phyloP scores from a whole-genome alignment of 331 rosid genomes.

The Pyracantha coccinea region DNA sequence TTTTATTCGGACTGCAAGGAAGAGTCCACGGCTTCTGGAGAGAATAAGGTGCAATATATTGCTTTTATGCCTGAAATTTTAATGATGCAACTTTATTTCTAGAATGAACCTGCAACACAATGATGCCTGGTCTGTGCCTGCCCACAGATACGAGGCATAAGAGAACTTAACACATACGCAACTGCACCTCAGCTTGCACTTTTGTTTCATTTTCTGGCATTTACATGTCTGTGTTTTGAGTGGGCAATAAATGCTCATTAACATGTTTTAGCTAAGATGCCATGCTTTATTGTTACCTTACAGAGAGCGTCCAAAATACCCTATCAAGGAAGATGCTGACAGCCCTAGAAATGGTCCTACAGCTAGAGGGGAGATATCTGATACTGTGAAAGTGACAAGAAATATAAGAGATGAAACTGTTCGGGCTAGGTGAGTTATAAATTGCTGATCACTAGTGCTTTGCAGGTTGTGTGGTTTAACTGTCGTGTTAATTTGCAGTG shows the following conservation, averaged over 20 bases:
- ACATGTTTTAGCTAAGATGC: slow-evolving; percentile 21
- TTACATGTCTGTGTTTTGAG: slow-evolving; percentile 15
- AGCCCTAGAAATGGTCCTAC: slow-evolving; percentile 47
- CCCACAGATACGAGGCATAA: not conserved
- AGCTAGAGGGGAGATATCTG: slow-evolving; percentile 52
- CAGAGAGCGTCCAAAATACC: slow-evolving; percentile 93
- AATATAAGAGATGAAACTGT: slow-evolving; percentile 59
- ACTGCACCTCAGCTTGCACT: no score
- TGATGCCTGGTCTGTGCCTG: slow-evolving; percentile 3
- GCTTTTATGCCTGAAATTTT: slow-evolving; percentile 20
- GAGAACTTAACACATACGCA: not conserved
- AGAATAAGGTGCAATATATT: slow-evolving; percentile 70
- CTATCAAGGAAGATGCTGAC: slow-evolving; percentile 58
- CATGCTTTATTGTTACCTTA: slow-evolving; percentile 23
- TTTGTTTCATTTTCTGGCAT: not conserved
- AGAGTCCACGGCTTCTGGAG: slow-evolving; percentile 78
- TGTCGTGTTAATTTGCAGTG: slow-evolving; percentile 49
- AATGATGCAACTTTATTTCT: not conserved
- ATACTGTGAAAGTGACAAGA: slow-evolving; percentile 64
- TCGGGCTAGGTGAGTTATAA: slow-evolving; percentile 55
- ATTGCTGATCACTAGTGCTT: slow-evolving; percentile 4
- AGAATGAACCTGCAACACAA: not conserved
- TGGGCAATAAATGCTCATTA: not conserved
- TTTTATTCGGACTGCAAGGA: slow-evolving; percentile 82
- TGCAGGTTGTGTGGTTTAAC: slow-evolving; percentile 19